Conservation (phyloP, 2,329 filamentous ascomycete genomes). For the Colletotrichum destructivum region DNA sequence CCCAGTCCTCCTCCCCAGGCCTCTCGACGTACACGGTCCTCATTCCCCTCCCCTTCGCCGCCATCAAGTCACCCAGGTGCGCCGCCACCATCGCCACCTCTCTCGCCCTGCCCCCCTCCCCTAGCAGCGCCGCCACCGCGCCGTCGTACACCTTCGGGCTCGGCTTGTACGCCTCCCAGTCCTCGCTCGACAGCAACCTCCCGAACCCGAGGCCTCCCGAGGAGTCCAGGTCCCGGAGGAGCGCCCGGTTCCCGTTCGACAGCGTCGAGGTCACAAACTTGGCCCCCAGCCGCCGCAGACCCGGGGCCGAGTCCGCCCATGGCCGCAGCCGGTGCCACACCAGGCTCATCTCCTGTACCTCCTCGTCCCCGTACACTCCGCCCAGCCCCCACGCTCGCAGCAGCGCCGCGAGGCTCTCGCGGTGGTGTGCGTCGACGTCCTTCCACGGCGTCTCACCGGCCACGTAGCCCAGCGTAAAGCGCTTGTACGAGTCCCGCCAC, state of each 20-base stretch:
- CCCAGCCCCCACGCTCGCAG: conserved; percentile 69
- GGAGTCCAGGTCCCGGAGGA: conserved; percentile 76
- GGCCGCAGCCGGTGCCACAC: conserved; percentile 82
- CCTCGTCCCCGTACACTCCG: conserved; percentile 75
- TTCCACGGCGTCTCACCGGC: conserved; percentile 69
- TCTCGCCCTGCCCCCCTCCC: conserved; percentile 62
- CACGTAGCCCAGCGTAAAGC: conserved; percentile 71
- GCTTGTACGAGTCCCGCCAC: conserved; percentile 77
- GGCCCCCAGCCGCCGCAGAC: conserved; percentile 68
- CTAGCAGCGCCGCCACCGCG: conserved; percentile 68
- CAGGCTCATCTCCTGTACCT: conserved; percentile 75
- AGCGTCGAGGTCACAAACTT: conserved; percentile 75
- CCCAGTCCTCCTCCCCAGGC: conserved; percentile 75
- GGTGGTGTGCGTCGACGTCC: conserved; percentile 81
- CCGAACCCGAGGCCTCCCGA: conserved; percentile 75
- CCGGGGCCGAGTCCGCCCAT: conserved; percentile 75
- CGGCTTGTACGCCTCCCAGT: conserved; percentile 84
- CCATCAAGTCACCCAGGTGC: conserved; percentile 78
- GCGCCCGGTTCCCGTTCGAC: conserved; percentile 79
- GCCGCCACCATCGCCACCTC: conserved; percentile 85
- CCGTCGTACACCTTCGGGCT: conserved; percentile 77
- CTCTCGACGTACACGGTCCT: conserved; percentile 83
- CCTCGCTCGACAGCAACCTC: conserved; percentile 75
- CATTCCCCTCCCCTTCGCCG: conserved; percentile 75
- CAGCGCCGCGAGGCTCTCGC: conserved; percentile 72